Base-by-base conservation (phyloP, 768 basidiomycete species). In the Podaxis carcinomalis region DNA sequence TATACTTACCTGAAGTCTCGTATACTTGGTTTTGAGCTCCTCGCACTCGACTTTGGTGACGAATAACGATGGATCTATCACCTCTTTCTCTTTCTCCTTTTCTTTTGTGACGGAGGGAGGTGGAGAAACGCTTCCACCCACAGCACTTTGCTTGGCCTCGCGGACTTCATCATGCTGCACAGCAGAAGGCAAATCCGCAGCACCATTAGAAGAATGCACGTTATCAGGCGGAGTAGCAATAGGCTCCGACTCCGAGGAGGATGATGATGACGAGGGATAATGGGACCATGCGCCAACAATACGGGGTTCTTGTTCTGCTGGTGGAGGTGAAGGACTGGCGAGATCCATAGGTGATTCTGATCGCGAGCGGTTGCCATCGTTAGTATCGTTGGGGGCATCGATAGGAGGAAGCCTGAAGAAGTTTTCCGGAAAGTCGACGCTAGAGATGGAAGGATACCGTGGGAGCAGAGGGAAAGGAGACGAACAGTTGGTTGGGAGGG, bases 271-370 rank as follows among this genome's bases (percentile, higher is more conserved):
- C 10, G 42, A 44, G 42, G 42, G 5, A 16, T 75, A 77, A 57
- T 61, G 64, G 10, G 80, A 77, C 76, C 79, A 81, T 27, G 78
- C 78, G 25, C 78, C 80, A 11, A 82, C 66, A 5, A 80, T 64
- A 44, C 66, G 66, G 23, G 77, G 79, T 21, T 81, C 81, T 5
- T 63, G 47, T 13, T 50, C 59, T 28, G 14, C 66, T 61, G 68
- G 65, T 10, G 70, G 64, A 14, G 75, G 71, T 0, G 76, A 73
- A 2, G 79, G 77, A 23, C 76, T 79, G 11, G 74, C 74, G 3
- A 83, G 69, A 19, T 80, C 80, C 76, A 83, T 81, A 0, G 82
- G 80, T 5, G 82, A 80, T 47, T 72, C 73, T 25, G 80, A 79
- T 42, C 75, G 73, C 1, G 77, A 78, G 35, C 63, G 63, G 39